These are phyloP conservation scores for Neurospora sp. DNA, from an alignment of 495 filamentous ascomycete species.

Conservation along the genomic window DNA sequence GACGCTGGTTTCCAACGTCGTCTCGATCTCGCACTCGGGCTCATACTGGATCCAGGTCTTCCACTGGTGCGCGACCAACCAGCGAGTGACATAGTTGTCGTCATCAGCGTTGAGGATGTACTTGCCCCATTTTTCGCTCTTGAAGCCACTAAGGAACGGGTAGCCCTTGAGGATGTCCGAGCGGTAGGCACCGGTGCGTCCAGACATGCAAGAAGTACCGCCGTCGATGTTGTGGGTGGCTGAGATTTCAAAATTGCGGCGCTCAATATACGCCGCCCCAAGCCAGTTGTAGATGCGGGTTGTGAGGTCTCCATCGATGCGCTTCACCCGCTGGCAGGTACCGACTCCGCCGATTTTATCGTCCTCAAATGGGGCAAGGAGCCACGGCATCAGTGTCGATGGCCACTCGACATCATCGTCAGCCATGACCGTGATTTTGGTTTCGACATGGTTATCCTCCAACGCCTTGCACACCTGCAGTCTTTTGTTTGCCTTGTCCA, in stretches of 20 bases:
- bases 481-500: conserved; percentile 57
- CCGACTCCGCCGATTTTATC: conserved; percentile 68
- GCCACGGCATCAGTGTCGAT: conserved; percentile 63
- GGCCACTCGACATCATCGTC: conserved; percentile 89
- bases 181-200: conserved; percentile 74
- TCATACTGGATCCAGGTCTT: conserved; percentile 72
- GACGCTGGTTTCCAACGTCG: conserved; percentile 62
- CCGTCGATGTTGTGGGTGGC: conserved; percentile 80
- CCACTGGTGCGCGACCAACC: conserved; percentile 67
- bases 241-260: conserved; percentile 82
- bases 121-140: conserved; percentile 61
- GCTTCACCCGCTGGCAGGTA: conserved; percentile 69
- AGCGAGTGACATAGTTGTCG: conserved; percentile 77
- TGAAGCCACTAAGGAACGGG: conserved; percentile 62
- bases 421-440: conserved; percentile 67
- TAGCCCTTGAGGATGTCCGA: conserved; percentile 70
- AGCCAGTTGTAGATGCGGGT: conserved; percentile 65
- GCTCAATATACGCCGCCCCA: conserved; percentile 71
- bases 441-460: conserved; percentile 53
- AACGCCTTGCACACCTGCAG: conserved; percentile 75
- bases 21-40: conserved; percentile 61
- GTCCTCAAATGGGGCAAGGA: conserved; percentile 77
- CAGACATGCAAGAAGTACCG: conserved; percentile 80
- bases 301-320: conserved; percentile 46
- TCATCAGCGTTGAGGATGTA: conserved; percentile 74